Conservation (phyloP, 805 yeast species). For the Geotrichum ghanense region DNA sequence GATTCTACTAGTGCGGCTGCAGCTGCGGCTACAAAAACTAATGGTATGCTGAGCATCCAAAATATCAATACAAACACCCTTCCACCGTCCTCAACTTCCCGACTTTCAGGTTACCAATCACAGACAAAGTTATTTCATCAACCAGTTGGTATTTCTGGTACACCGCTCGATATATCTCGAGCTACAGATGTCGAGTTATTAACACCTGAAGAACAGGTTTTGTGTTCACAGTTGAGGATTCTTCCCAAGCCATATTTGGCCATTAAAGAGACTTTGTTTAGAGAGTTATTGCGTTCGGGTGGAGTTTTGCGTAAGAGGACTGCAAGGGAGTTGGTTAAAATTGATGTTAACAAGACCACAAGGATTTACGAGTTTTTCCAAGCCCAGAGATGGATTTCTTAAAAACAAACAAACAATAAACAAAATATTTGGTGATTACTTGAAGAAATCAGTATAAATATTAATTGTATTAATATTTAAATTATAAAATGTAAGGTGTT, state of each 20-base stretch:
- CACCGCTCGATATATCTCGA: conserved; percentile 33
- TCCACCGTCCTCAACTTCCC: neutral
- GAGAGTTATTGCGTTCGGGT: conserved; percentile 76
- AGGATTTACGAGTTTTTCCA: conserved; percentile 88
- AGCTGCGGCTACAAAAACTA: conserved; percentile 2
- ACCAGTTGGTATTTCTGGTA: conserved; percentile 14
- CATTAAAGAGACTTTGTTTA: conserved; percentile 77
- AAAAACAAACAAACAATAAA: too few species aligned
- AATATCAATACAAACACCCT: neutral
- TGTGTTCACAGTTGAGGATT: conserved; percentile 75
- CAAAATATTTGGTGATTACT: too few species aligned
- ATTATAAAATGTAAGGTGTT: too few species aligned
- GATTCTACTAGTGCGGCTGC: conserved; percentile 4
- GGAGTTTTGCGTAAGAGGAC: conserved; percentile 74
- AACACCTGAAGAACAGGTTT: conserved; percentile 75
- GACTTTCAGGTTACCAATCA: conserved; percentile 1
- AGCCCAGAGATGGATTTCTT: conserved; percentile 73
- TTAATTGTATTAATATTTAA: too few species aligned
- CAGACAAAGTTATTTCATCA: conserved; percentile 19
- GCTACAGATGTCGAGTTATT: conserved; percentile 75
- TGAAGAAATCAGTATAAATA: too few species aligned
- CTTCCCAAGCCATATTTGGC: conserved; percentile 91
- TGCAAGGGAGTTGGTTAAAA: conserved; percentile 72
- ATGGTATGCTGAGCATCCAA: neutral
- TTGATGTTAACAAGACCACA: conserved; percentile 79